A percentile compares a stretch with the other conserved stretches of the same genome.
Evolutionary conservation across 768 basidiomycete genomes (phyloP).

Genomic region (Tricholoma bakamatsutake): DNA sequence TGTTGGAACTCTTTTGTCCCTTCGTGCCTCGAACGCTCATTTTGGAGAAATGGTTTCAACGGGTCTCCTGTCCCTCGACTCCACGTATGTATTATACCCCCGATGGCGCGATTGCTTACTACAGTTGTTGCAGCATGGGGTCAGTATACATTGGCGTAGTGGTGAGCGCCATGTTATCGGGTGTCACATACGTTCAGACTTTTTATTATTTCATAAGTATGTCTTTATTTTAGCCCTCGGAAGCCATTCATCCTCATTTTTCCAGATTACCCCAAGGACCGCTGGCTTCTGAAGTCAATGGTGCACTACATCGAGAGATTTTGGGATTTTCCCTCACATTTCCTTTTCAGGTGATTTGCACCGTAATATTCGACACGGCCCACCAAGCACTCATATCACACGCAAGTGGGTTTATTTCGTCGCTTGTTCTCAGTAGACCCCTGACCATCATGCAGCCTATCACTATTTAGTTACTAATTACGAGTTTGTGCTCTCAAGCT

Average conservation of each 20-base stretch:
- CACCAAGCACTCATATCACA: background rate
- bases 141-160: constrained; percentile 14
- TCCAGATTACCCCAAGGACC: background rate
- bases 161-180: constrained; percentile 15
- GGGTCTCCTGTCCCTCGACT: constrained; percentile 6
- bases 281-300: background rate
- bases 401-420: background rate
- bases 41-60: constrained; percentile 1
- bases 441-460: constrained; percentile 9
- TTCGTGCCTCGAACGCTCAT: background rate
- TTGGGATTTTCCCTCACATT: background rate
- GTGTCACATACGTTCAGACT: constrained; percentile 16
- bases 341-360: background rate
- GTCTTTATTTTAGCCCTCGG: too few species aligned
- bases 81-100: constrained; percentile 8
- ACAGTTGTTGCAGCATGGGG: constrained; percentile 12
- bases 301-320: background rate
- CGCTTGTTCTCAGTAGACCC: background rate
- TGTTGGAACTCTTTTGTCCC: background rate
- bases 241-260: background rate
- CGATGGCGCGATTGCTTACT: background rate
- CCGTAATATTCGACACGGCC: background rate
- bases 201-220: constrained; percentile 12
- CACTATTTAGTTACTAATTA: constrained; percentile 16
- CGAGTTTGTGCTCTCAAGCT: constrained; percentile 4